phyloP scores from a whole-genome alignment of 2,329 filamentous ascomycete genomes.

The Pseudogymnoascus sp. region DNA sequence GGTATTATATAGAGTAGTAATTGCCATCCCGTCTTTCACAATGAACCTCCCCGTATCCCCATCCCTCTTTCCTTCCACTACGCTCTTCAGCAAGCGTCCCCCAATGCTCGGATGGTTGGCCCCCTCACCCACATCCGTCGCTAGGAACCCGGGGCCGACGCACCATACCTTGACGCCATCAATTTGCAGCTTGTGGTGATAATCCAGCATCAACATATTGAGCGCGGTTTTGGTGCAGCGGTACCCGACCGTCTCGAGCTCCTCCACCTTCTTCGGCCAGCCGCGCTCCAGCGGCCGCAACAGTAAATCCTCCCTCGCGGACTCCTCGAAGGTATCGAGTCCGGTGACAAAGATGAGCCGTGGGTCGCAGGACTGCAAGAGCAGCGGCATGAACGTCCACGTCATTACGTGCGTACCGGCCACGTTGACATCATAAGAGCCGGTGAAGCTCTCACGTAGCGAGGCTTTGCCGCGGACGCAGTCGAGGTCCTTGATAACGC shows the following conservation, averaged over 20 bases:
- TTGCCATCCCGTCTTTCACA: slow-evolving; percentile 10
- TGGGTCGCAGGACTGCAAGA: slow-evolving; percentile 35
- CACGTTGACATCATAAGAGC: slow-evolving; percentile 28
- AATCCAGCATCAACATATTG: slow-evolving; percentile 43
- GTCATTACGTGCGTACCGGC: slow-evolving; percentile 25
- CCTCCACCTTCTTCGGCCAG: slow-evolving; percentile 32
- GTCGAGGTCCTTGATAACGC: slow-evolving; percentile 26
- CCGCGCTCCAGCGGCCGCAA: slow-evolving; percentile 24
- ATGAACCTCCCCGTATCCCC: slow-evolving; percentile 33
- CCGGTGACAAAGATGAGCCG: slow-evolving; percentile 39
- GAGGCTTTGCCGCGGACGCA: slow-evolving; percentile 22
- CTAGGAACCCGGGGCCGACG: slow-evolving; percentile 40
- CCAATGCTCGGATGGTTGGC: slow-evolving; percentile 29
- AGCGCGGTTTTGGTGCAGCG: slow-evolving; percentile 36
- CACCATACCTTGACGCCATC: slow-evolving; percentile 44
- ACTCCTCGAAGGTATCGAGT: slow-evolving; percentile 27
- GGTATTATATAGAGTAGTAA: too few species aligned
- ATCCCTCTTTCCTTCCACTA: slow-evolving; percentile 35
- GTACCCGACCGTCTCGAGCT: slow-evolving; percentile 28
- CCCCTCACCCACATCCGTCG: slow-evolving; percentile 35
- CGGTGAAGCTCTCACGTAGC: slow-evolving; percentile 21
- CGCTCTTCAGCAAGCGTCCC: slow-evolving; percentile 30
- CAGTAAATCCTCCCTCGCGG: slow-evolving; percentile 20
- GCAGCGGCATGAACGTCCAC: slow-evolving; percentile 27
- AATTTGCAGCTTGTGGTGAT: slow-evolving; percentile 33